Base-by-base conservation (phyloP, 1,284 basidiomycete genomes). In the Ustilago cynodontis region DNA sequence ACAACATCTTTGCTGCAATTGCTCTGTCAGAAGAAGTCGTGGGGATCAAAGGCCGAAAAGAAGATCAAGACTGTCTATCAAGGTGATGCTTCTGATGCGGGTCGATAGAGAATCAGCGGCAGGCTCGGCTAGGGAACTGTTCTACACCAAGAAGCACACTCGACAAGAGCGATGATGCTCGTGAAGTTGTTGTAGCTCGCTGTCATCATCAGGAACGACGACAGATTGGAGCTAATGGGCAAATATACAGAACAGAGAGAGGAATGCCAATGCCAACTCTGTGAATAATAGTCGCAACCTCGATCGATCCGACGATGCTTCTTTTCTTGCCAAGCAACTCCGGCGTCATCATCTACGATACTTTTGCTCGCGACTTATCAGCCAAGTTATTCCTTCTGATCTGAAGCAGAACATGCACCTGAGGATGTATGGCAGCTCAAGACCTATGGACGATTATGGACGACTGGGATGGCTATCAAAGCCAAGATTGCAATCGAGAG, bases 191-290 rank as follows among this genome's bases (percentile, higher is more conserved):
- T 33, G 31, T 37, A 18, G 6, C 24, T 26, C 26, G 47, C 47
- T 49, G 24, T 49, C 47, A 49, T 49, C 47, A 14, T 49, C 6
- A 49, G 16, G 47, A 49, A 26, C 1, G 24, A 26, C 24, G 11
- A 49, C 28, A 28, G 7, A 33, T 6, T 11, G 5, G n/a, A 7
- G 43, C 10, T 45, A 45, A 45, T 11, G 43, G 22, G 22, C n/a
- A 45, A 22, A 45, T n/a, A 45, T 45, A 13, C 43, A 45, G 43
- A 45, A 45, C 43, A 45, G 43, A 45, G n/a, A 49, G 47, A 26
- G 22, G 47, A 24, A 49, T 49, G 47, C 47, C 47, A 8, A 43
- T 20, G n/a, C n/a, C n/a, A n/a, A n/a, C n/a, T n/a, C n/a, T n/a
- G n/a, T n/a, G n/a, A n/a, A 41, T 28, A 16, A 16, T 49, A 28